Evolutionary conservation across 371 early-diverging fungal genomes (phyloP).

Genomic region (Batrachochytrium dendrobatidis): DNA sequence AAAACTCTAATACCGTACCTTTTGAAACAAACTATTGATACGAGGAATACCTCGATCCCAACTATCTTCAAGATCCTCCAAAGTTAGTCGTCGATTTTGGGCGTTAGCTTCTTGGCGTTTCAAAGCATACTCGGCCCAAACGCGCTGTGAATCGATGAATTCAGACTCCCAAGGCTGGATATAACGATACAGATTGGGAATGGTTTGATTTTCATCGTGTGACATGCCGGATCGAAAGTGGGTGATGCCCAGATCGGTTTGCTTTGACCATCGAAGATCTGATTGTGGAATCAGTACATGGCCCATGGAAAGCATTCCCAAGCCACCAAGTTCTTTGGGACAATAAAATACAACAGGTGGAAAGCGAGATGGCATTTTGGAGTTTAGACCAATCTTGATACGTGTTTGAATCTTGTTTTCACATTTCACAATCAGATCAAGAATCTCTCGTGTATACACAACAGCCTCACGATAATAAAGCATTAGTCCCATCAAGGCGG

Average conservation of each 20-base stretch:
- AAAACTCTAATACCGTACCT: slow-evolving; percentile 5
- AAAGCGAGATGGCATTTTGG: slow-evolving; percentile 98
- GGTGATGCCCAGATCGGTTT: slow-evolving; percentile 94
- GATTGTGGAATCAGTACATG: slow-evolving; percentile 96
- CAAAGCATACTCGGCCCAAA: slow-evolving; percentile 97
- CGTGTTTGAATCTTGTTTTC: slow-evolving; percentile 98
- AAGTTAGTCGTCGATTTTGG: slow-evolving; percentile 88
- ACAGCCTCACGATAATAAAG: slow-evolving; percentile 97
- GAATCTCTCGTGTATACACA: slow-evolving; percentile 90
- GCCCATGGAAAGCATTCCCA: slow-evolving; percentile 98
- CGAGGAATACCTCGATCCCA: slow-evolving; percentile 99
- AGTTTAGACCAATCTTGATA: slow-evolving; percentile 98
- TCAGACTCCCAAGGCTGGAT: slow-evolving; percentile 98
- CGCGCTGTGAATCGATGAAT: slow-evolving; percentile 96
- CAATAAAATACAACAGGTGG: slow-evolving; percentile 93
- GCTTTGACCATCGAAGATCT: slow-evolving; percentile 93
- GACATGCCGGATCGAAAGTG: slow-evolving; percentile 98
- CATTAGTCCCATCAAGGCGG: slow-evolving; percentile 91
- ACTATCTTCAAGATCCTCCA: slow-evolving; percentile 95
- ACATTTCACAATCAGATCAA: slow-evolving; percentile 91
- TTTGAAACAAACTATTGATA: slow-evolving; percentile 85
- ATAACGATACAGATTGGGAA: slow-evolving; percentile 96
- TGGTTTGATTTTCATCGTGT: slow-evolving; percentile 93
- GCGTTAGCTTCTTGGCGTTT: slow-evolving; percentile 95
- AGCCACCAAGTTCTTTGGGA: slow-evolving; percentile 95